Percentiles rank a stretch among this genome's conserved stretches.
These are phyloP conservation scores for Talaromyces sp. DNA, from an alignment of 2,329 filamentous ascomycete genomes.

Conservation along the genomic window DNA sequence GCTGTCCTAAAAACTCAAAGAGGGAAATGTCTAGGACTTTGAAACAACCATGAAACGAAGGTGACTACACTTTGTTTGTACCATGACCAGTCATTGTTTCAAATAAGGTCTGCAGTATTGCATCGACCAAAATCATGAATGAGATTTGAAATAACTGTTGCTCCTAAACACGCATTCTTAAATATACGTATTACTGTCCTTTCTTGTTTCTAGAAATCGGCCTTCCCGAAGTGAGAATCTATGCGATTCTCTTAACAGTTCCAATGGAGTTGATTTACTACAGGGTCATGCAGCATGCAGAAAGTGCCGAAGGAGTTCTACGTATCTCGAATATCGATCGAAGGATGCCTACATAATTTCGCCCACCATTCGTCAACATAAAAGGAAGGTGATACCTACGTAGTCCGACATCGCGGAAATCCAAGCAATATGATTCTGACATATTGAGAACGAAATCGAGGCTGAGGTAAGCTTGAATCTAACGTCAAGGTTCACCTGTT, in stretches of 20 bases:
- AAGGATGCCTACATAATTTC: neutral
- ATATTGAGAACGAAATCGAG: neutral
- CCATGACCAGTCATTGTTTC: neutral
- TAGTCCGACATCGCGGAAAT: neutral
- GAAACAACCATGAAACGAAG: slow-evolving; percentile 7
- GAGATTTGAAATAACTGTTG: neutral
- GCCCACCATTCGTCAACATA: neutral
- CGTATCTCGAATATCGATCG: neutral
- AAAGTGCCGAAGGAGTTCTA: neutral
- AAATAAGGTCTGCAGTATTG: neutral
- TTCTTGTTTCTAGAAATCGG: neutral
- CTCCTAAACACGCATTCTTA: neutral
- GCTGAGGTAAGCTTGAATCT: neutral
- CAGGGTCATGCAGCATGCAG: neutral
- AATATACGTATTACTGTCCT: neutral
- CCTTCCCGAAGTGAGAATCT: neutral
- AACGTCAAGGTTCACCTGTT: no score
- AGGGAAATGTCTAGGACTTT: neutral
- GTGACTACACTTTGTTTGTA: neutral
- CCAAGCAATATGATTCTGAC: neutral
- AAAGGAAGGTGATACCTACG: neutral
- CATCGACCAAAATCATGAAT: neutral
- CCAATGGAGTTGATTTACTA: neutral
- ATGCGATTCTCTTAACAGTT: neutral
- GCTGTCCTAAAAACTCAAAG: neutral